phyloP scores from a whole-genome alignment of 441 rosid species.

The Capsella rubella region DNA sequence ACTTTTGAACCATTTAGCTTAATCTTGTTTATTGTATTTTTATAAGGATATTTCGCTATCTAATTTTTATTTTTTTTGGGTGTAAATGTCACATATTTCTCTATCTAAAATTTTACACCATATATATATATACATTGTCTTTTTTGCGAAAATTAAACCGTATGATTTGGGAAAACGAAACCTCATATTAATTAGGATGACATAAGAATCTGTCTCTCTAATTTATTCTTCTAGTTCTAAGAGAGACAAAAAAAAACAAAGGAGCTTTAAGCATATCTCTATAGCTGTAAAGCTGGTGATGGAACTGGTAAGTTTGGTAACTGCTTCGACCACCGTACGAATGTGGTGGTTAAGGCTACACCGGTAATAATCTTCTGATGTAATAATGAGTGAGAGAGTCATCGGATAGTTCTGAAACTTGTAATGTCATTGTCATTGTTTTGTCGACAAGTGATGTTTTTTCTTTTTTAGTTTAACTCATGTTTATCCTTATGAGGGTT shows the following conservation, averaged over 20 bases:
- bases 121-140: no score
- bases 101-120: not conserved
- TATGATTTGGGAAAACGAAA: not conserved
- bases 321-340: slow-evolving; percentile 15
- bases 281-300: slow-evolving; percentile 27
- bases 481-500: slow-evolving; percentile 13
- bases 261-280: slow-evolving; percentile 13
- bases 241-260: not conserved
- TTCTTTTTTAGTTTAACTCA: slow-evolving; percentile 8
- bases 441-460: slow-evolving; percentile 32
- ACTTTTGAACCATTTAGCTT: no score
- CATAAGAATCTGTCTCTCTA: not conserved
- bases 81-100: not conserved
- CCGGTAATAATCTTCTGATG: not conserved
- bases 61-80: no score
- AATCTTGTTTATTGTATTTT: not conserved
- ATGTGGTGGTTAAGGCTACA: slow-evolving; percentile 4
- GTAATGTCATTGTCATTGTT: slow-evolving; percentile 36
- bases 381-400: not conserved
- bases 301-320: slow-evolving; percentile 16
- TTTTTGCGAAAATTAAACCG: not conserved
- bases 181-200: not conserved
- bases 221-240: not conserved
- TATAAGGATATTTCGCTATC: not conserved
- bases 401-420: slow-evolving; percentile 1